Evolutionary conservation across 805 yeast genomes (phyloP), one percentile per base, ranked within the genome.

Genomic region (Saccharomyces jurei): DNA sequence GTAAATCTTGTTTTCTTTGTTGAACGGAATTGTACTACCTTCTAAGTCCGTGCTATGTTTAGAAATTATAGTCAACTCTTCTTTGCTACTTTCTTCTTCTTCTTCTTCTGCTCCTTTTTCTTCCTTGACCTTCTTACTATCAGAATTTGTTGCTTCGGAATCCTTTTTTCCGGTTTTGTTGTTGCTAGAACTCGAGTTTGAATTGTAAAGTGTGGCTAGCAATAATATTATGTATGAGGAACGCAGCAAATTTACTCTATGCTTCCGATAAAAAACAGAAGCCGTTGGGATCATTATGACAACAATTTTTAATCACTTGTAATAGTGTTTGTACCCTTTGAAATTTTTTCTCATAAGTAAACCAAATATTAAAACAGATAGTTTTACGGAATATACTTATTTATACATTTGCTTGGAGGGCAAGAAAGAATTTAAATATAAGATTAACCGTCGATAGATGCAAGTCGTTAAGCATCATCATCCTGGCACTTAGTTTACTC

Each of bases 201-300:
- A 48, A 25, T 61, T 60, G 41, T 53, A 46, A 25, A 66, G 52
- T 32, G 70, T 66, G 1, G 63, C 53, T 41, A 65, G 56, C 9
- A 70, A 52, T 29, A 64, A 53, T 44, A 66, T 44, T 13, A 70
- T 53, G 54, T 67, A 68, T 2, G 72, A 67, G 2, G 63, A 55
- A 50, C 66, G 58, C 27, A 68, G 55, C 4, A 68, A 64, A 44
- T 58, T 60, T 10, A 60, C 58, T 48, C 72, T 60, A 50, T 68
- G 66, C 31, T 56, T 63, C 46, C 56, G 57, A 48, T 68, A 68
- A 47, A 65, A 60, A 5, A 46, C 32, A 13, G 59, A 46, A 28
- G 64, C 51, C 1, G 52, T 50, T 6, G 50, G 47, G 14, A 49
- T 29, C 54, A 54, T 51, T 32, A 14, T 47, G 17, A 27, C 5